A percentile compares a stretch with the other conserved stretches of the same genome.
phyloP scores from a whole-genome alignment of 1,284 basidiomycete genomes.

The Athelia sp. region DNA sequence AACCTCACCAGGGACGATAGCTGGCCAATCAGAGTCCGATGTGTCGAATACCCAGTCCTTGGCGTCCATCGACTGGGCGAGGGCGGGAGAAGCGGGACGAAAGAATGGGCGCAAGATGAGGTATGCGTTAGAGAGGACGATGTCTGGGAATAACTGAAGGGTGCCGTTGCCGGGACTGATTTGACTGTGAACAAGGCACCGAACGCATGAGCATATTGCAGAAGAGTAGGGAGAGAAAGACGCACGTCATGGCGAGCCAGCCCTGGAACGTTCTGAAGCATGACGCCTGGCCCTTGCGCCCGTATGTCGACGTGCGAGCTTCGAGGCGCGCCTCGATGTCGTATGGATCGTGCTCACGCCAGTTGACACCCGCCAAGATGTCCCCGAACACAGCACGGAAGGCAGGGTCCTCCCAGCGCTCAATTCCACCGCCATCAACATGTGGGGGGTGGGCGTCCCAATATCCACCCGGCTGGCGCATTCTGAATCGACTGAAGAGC shows the following conservation, averaged over 20 bases:
- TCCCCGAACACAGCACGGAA: constrained; percentile 65
- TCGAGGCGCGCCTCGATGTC: constrained; percentile 58
- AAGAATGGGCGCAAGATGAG: constrained; percentile 85
- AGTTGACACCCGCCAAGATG: constrained; percentile 60
- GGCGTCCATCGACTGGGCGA: constrained; percentile 42
- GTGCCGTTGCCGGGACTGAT: constrained; percentile 78
- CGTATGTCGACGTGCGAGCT: constrained; percentile 58
- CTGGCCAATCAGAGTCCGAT: constrained; percentile 52
- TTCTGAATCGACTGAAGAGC: constrained; percentile 55
- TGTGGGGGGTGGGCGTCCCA: constrained; percentile 75
- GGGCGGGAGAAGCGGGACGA: constrained; percentile 36
- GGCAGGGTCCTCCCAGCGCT: constrained; percentile 78
- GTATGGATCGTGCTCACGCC: constrained; percentile 70
- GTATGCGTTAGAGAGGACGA: constrained; percentile 74
- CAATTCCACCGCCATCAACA: constrained; percentile 75
- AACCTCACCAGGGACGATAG: constrained; percentile 36
- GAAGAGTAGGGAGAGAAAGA: too few relatives aligned
- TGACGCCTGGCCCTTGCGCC: constrained; percentile 47
- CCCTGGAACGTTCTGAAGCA: constrained; percentile 84
- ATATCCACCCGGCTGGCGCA: constrained; percentile 67
- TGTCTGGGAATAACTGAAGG: constrained; percentile 71
- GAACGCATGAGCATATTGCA: too few relatives aligned
- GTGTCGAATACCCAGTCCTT: constrained; percentile 72
- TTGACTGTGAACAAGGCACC: too few relatives aligned
- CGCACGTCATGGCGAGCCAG: constrained; percentile 69